phyloP scores from a whole-genome alignment of 225 moss, liverwort and hornwort species.

The Sphagnum contortum region DNA sequence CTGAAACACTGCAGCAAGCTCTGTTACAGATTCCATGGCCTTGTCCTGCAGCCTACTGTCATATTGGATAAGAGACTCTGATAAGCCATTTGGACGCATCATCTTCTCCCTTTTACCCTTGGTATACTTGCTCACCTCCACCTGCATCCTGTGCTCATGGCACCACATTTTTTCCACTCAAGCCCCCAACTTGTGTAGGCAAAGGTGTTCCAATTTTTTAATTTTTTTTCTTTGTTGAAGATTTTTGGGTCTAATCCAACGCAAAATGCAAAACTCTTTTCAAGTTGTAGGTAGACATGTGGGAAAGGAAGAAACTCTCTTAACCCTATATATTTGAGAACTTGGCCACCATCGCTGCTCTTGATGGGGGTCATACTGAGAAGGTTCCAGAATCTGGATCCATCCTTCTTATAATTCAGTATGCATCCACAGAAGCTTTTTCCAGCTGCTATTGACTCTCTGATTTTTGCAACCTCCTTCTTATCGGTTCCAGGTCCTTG shows the following conservation, averaged over 20 bases:
- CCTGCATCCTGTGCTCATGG: slow-evolving; percentile 68
- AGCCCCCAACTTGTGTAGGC: too few relatives aligned
- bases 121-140: slow-evolving; percentile 97
- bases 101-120: slow-evolving; percentile 65
- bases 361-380: slow-evolving; percentile 74
- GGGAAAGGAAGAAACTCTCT: neutral
- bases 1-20: slow-evolving; percentile 60
- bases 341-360: slow-evolving; percentile 51
- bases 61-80: slow-evolving; percentile 89
- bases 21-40: slow-evolving; percentile 64
- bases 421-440: slow-evolving; percentile 51
- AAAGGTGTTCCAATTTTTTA: too few relatives aligned
- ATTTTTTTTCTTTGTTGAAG: too few relatives aligned
- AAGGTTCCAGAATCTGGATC: slow-evolving; percentile 83
- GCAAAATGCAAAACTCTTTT: too few relatives aligned
- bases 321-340: slow-evolving; percentile 76
- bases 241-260: too few relatives aligned
- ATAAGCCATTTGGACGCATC: slow-evolving; percentile 75
- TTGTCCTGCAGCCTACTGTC: slow-evolving; percentile 71
- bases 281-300: too few relatives aligned
- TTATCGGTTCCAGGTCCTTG: slow-evolving; percentile 53
- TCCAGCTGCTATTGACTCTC: slow-evolving; percentile 43
- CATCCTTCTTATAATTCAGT: slow-evolving; percentile 82
- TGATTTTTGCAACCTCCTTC: slow-evolving; percentile 31
- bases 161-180: too few relatives aligned